Base-by-base conservation (phyloP, 257 asterid species). In the Plantago ovata region DNA sequence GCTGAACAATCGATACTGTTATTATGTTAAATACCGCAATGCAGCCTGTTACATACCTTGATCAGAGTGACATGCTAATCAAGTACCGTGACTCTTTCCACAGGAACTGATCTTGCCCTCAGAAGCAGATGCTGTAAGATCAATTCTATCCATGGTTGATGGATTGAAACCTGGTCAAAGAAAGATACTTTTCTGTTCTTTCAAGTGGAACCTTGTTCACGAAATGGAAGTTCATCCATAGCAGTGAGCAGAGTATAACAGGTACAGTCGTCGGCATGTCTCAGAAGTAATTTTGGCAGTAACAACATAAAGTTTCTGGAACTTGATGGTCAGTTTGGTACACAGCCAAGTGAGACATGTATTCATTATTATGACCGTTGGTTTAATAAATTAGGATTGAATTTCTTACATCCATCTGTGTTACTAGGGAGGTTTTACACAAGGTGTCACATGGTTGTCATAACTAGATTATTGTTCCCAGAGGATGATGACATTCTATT, bases 91-190 rank as follows among this genome's bases (percentile, higher is more conserved):
- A 93, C 57, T 93, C 89, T 63, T 92, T 93, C 59, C 93, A 93
- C 69, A 93, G 81, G 99, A 93, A 59, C 95, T 93, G 60, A 83
- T 93, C 57, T 72, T 93, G 74, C 89, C 86, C 69, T 93, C 99
- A 14, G 71, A 79, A 71, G 97, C 99, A 11, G 99, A 93, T 76
- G 81, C 89, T 58, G 97, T 84, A 80, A 86, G 99, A 77, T 93
- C 99, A 38, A 93, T 93, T 67, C 97, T 97, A 20, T 93, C 99
- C 36, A 86, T 93, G 99, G 89, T 86, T 67, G 99, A 93, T 74
- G 99, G 97, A 53, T 53, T 93, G 71, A 93, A 93, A 86, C 99
- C 99, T 18, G 99, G 99, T 42, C 99, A 93, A 72, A 73, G 97
- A 74, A 89, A 93, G 81, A 93, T 93, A 63, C 87, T 93, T 42